A percentile compares a stretch with the other conserved stretches of the same genome.
These are phyloP conservation scores for Hypoxylon subgilvum DNA, from an alignment of 495 filamentous ascomycete species.

Conservation along the genomic window DNA sequence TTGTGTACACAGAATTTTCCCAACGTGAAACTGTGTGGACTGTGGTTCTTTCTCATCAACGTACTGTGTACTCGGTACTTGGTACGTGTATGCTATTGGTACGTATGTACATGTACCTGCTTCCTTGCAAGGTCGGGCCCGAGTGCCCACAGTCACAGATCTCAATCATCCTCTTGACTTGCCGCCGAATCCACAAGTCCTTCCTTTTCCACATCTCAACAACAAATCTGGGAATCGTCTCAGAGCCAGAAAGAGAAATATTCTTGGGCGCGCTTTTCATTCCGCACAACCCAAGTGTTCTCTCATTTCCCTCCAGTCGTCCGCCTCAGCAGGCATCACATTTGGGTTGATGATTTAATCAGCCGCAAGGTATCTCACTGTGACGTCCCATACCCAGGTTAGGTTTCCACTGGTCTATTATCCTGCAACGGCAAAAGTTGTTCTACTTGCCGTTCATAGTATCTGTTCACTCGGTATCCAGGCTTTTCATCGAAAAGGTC, in stretches of 20 bases:
- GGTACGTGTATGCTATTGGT: too few relatives aligned
- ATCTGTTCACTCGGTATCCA: conserved; percentile 1
- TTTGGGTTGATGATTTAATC: conserved; percentile 24
- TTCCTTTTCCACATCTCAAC: not conserved
- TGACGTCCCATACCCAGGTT: conserved; percentile 12
- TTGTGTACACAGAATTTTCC: too few relatives aligned
- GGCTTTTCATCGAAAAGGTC: conserved; percentile 15
- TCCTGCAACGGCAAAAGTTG: conserved; percentile 18
- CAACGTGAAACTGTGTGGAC: too few relatives aligned
- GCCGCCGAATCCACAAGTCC: not conserved
- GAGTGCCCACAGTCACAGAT: too few relatives aligned
- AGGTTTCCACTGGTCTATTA: conserved; percentile 3
- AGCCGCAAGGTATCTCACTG: conserved; percentile 15
- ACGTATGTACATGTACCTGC: too few relatives aligned
- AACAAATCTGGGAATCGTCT: too few relatives aligned
- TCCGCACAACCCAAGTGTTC: conserved; percentile 11
- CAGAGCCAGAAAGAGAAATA: not conserved
- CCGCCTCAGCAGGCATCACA: conserved; percentile 16
- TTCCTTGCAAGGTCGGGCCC: too few relatives aligned
- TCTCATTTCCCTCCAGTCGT: conserved; percentile 4
- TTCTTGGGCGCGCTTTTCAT: conserved; percentile 18
- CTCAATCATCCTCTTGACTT: not conserved
- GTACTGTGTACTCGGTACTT: too few relatives aligned
- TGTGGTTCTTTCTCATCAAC: too few relatives aligned
- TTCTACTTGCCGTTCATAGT: conserved; percentile 14